Evolutionary conservation across 805 yeast genomes (phyloP), one percentile per base, ranked within the genome.

Genomic region (Torulaspora delbrueckii): DNA sequence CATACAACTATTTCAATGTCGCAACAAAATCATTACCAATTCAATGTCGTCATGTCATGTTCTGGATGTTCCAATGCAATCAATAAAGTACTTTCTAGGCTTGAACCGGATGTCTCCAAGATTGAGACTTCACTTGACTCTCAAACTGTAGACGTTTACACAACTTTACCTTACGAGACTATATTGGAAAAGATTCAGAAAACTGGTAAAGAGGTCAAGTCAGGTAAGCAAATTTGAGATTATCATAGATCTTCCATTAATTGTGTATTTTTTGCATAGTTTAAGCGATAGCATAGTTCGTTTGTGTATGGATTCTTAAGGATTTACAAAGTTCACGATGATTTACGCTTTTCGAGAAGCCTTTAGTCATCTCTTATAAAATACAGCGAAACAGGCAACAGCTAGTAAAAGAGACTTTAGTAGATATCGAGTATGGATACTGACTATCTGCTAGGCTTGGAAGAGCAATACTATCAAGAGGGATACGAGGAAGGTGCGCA

Each of bases 61-160:
- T 76, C 84, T 60, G 85, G 96, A 13, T 91, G 99, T 68, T 84
- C 95, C 18, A 79, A 76, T 47, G 96, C 98, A 5, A 86, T 91
- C 40, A 78, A 81, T 66, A 79, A 86, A 58, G 97, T 81, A 1
- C 75, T 89, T 46, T 74, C 71, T 35, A 79, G 75, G 54, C 72
- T 85, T 37, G 81, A 79, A 37, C 96, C 96, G 3, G 65, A 65
- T 16, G 93, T 91, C 39, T 74, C 81, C 40, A 72, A 78, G 35
- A 73, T 82, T 18, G 84, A 84, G 47, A 81, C 90, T 46, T 83
- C 95, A 2, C 74, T 93, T 39, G 90, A 84, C 42, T 69, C 79
- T 24, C 97, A 91, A 71, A 71, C 82, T 1, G 99, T 91, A 8
- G 83, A 81, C 58, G 96, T 91, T 35, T 72, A 73, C 46, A 77